Conservation (phyloP, 805 yeast genomes). For the Cyberlindnera maritima region DNA sequence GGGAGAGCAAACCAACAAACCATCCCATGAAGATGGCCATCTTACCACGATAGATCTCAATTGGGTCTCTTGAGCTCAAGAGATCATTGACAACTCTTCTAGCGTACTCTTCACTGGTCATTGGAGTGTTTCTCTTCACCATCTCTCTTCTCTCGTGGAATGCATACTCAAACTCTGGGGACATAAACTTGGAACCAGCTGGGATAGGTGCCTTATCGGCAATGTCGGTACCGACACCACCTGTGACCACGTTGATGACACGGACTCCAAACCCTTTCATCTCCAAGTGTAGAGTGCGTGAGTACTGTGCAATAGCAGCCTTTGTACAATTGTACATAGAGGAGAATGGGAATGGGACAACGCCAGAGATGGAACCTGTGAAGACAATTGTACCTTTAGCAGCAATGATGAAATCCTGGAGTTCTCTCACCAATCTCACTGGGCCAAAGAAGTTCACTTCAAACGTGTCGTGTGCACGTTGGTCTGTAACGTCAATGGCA, state of each 20-base stretch:
- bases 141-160: conserved; percentile 51
- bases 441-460: conserved; percentile 73
- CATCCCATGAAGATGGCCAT: conserved; percentile 37
- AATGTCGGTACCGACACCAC: conserved; percentile 71
- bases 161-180: conserved; percentile 48
- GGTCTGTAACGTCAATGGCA: conserved; percentile 63
- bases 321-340: conserved; percentile 65
- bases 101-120: conserved; percentile 59
- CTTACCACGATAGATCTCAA: conserved; percentile 58
- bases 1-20: conserved; percentile 37
- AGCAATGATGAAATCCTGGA: conserved; percentile 52
- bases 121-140: conserved; percentile 59
- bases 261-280: conserved; percentile 69
- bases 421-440: conserved; percentile 57
- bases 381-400: conserved; percentile 69
- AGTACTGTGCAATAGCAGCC: conserved; percentile 75
- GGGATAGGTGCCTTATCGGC: conserved; percentile 65
- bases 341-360: conserved; percentile 68
- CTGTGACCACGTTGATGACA: conserved; percentile 69
- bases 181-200: conserved; percentile 48
- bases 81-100: conserved; percentile 51
- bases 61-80: conserved; percentile 32
- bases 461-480: conserved; percentile 30
- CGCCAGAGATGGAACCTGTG: conserved; percentile 72
- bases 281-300: conserved; percentile 60